Percentiles rank a stretch among this genome's conserved stretches.
Evolutionary conservation across 2,329 filamentous ascomycete genomes (phyloP).

Genomic region (Teratosphaeriaceae sp.): DNA sequence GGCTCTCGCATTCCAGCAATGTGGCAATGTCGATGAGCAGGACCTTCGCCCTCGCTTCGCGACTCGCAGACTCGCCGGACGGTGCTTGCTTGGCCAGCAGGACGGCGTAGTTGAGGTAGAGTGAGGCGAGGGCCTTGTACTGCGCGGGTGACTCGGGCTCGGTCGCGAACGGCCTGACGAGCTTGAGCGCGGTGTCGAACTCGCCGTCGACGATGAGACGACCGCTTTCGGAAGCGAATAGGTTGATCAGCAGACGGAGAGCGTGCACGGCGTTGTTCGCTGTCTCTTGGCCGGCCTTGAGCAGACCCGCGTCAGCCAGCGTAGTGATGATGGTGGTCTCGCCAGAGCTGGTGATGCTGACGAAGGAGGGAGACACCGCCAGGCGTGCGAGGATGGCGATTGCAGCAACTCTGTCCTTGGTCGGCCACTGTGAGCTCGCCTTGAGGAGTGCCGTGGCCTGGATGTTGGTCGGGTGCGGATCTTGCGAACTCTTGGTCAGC

Average conservation of each 20-base stretch:
- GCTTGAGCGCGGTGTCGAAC: slow-evolving; percentile 55
- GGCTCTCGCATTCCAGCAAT: slow-evolving; percentile 26
- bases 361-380: slow-evolving; percentile 60
- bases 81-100: slow-evolving; percentile 47
- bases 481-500: slow-evolving; percentile 48
- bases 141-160: slow-evolving; percentile 54
- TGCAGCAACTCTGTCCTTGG: slow-evolving; percentile 70
- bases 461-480: slow-evolving; percentile 29
- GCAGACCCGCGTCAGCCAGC: slow-evolving; percentile 53
- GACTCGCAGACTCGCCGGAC: slow-evolving; percentile 18
- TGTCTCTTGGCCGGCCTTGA: slow-evolving; percentile 49
- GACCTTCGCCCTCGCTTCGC: slow-evolving; percentile 26
- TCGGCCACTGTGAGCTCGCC: slow-evolving; percentile 72
- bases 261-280: slow-evolving; percentile 86
- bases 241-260: slow-evolving; percentile 71
- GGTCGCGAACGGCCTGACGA: slow-evolving; percentile 58
- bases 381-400: slow-evolving; percentile 84
- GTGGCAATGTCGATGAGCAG: slow-evolving; percentile 27
- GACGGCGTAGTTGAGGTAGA: slow-evolving; percentile 79
- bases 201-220: slow-evolving; percentile 50
- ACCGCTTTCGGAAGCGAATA: slow-evolving; percentile 71
- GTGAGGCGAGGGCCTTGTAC: slow-evolving; percentile 71
- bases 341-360: slow-evolving; percentile 50
- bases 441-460: slow-evolving; percentile 55
- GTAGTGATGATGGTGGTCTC: slow-evolving; percentile 52